A percentile compares a stretch with the other conserved stretches of the same genome.
These are phyloP conservation scores for Trichoderma hamatum DNA, from an alignment of 2,329 filamentous ascomycete species.

Conservation along the genomic window DNA sequence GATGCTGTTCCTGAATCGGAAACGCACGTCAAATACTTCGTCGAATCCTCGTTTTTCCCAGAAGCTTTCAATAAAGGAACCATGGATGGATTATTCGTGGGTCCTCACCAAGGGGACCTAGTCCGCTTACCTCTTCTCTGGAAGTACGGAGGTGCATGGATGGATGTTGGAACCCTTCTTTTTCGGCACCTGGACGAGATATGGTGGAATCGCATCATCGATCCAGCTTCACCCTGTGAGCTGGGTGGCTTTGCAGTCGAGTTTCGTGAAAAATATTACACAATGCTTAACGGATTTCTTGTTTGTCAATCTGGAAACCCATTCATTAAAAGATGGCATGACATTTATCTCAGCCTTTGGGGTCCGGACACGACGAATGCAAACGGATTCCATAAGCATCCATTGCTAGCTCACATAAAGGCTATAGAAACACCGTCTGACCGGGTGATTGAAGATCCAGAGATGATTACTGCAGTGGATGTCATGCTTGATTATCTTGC, in stretches of 20 bases:
- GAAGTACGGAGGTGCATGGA: constrained; percentile 47
- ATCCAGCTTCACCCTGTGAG: constrained; percentile 41
- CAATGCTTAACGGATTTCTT: constrained; percentile 47
- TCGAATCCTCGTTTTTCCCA: constrained; percentile 42
- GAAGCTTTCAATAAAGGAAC: constrained; percentile 46
- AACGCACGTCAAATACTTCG: constrained; percentile 42
- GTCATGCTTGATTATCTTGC: constrained; percentile 28
- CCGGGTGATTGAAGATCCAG: background rate
- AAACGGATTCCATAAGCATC: constrained; percentile 39
- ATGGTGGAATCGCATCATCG: constrained; percentile 46
- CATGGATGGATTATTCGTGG: constrained; percentile 49
- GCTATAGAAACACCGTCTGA: background rate
- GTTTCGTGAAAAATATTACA: constrained; percentile 30
- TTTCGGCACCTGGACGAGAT: constrained; percentile 46
- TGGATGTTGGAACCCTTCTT: constrained; percentile 48
- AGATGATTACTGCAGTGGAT: constrained; percentile 22
- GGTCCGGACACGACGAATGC: constrained; percentile 38
- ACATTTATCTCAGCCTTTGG: constrained; percentile 43
- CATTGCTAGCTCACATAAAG: constrained; percentile 30
- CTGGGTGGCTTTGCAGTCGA: constrained; percentile 16
- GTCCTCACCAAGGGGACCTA: constrained; percentile 51
- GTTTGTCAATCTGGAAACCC: constrained; percentile 45
- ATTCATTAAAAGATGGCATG: constrained; percentile 49
- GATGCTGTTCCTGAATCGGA: constrained; percentile 42
- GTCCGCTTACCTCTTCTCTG: constrained; percentile 47